Percentiles rank a stretch among this genome's conserved stretches.
These are phyloP conservation scores for Podaxis sp. DNA, from an alignment of 768 basidiomycete species.

Conservation along the genomic window DNA sequence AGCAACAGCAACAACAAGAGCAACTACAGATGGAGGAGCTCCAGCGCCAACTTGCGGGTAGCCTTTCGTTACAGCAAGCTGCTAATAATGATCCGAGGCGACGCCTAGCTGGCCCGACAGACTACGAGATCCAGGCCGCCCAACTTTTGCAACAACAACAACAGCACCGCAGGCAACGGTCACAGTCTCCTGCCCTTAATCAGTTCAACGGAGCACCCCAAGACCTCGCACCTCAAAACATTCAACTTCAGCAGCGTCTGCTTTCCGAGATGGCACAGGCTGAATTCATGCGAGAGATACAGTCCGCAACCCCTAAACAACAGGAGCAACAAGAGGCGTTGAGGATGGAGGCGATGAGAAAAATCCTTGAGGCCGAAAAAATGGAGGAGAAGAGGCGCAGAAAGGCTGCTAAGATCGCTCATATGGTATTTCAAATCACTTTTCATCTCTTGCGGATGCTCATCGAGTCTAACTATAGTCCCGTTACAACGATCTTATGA, in stretches of 20 bases:
- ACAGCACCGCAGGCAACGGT: conserved; percentile 46
- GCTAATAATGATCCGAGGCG: conserved; percentile 64
- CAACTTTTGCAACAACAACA: conserved; percentile 33
- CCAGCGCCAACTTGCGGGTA: conserved; percentile 13
- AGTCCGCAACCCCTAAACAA: conserved; percentile 40
- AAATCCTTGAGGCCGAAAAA: conserved; percentile 87
- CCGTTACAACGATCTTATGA: conserved; percentile 93
- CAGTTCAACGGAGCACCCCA: conserved; percentile 40
- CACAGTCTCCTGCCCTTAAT: conserved; percentile 35
- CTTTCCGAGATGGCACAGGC: conserved; percentile 73
- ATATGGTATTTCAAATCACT: conserved; percentile 56
- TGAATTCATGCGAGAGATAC: conserved; percentile 63
- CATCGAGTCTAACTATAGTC: conserved; percentile 46
- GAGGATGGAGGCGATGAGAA: conserved; percentile 74
- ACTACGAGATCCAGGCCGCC: conserved; percentile 32
- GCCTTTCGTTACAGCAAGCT: conserved; percentile 40
- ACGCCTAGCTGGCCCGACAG: conserved; percentile 51
- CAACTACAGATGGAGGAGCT: conserved; percentile 13
- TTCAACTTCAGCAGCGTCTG: conserved; percentile 71
- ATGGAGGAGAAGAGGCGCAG: conserved; percentile 82
- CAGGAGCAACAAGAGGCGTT: conserved; percentile 62
- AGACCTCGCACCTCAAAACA: conserved; percentile 51
- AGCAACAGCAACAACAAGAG: conserved; percentile 49
- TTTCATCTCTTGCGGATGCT: neutral
- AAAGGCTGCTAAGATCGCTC: conserved; percentile 81